Base-by-base conservation (phyloP, 805 yeast genomes). In the Suhomyces pyralidae region DNA sequence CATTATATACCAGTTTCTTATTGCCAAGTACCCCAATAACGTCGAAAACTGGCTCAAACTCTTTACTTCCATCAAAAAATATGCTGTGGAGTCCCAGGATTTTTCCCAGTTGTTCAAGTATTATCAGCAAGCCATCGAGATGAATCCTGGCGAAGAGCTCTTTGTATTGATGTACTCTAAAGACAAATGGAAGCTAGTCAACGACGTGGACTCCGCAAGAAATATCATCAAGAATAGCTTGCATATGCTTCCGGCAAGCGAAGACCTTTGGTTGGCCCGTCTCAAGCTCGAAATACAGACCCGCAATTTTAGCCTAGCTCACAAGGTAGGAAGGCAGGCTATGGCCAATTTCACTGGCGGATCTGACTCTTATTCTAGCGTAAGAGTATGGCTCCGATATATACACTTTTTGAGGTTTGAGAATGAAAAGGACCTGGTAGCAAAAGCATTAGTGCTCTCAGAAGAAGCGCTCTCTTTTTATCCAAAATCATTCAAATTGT, bases 151-250 rank as follows among this genome's bases (percentile, higher is more conserved):
- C 3, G 63, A 70, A 28, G 82, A 81, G 38, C 61, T 79, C 10
- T 74, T 90, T 43, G 78, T 82, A 68, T 66, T 90, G 49, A 81
- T 85, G 83, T 89, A 81, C 61, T 87, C 96, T 0, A 85, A 86
- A 58, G 92, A 87, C 59, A 72, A 78, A 49, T 83, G 90, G 86
- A 67, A 70, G 44, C 52, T 71, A 22, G 77, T 69, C 2, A 62
- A 71, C 1, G 82, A 86, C 58, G 59, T 78, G 1, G 68, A 63
- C 1, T 78, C 72, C 3, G 87, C 96, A 0, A 70, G 84, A 49
- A 58, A 62, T 0, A 79, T 88, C 3, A 68, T 91, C 5, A 62
- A 70, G 2, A 68, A 73, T 12, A 86, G 87, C 0, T 63, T 80
- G 43, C 61, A 69, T 4, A 50, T 58, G 2, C 67, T 80, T 7